phyloP scores from a whole-genome alignment of 345 rosid species.

The Citrus australasica region DNA sequence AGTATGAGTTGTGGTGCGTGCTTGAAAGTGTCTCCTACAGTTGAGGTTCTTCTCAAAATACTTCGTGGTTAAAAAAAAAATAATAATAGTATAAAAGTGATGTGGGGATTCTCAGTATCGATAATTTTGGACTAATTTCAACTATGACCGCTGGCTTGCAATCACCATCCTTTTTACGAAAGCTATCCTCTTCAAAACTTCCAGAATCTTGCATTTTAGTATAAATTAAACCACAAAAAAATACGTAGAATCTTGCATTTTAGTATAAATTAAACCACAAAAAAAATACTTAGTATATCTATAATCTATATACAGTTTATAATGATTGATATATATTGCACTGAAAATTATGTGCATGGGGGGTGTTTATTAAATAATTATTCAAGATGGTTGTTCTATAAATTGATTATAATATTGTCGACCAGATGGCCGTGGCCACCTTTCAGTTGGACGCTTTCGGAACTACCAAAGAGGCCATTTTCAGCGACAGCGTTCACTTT shows the following conservation, averaged over 20 bases:
- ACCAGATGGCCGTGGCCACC: background rate
- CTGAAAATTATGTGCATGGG: background rate
- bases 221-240: too few species aligned
- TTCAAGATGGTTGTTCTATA: background rate
- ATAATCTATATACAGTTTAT: too few species aligned
- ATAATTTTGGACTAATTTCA: background rate
- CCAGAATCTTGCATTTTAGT: background rate
- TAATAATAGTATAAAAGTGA: too few species aligned
- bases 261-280: background rate
- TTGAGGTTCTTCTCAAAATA: too few species aligned
- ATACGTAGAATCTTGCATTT: background rate
- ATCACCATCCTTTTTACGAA: background rate
- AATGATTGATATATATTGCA: background rate
- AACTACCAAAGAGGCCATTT: background rate
- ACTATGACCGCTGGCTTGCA: background rate
- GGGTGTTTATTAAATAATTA: too few species aligned
- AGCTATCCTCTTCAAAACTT: background rate
- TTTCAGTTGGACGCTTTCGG: background rate
- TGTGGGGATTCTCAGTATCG: too few species aligned
- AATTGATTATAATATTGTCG: background rate
- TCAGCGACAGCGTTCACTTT: slow-evolving; percentile 11
- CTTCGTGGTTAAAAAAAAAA: too few species aligned
- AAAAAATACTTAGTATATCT: too few species aligned
- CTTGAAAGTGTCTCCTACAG: too few species aligned
- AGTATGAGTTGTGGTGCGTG: too few species aligned